A percentile compares a stretch with the other conserved stretches of the same genome.
Conservation (phyloP, 441 rosid genomes). For the Erysimum cheiri region DNA sequence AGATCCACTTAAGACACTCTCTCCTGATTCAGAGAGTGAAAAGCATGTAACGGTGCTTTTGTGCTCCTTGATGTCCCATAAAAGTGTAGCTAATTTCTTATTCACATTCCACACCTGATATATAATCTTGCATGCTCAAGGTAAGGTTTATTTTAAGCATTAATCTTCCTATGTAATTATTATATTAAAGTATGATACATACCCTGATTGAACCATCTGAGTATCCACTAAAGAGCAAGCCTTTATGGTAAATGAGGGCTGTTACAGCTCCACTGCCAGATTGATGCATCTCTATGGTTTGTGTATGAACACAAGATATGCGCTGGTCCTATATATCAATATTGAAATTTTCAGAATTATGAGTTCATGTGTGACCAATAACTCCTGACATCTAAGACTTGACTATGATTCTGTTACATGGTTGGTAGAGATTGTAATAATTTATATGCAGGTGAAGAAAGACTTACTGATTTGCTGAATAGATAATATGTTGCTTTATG, state of each 20-base stretch:
- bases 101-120: conserved; percentile 76
- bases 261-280: conserved; percentile 76
- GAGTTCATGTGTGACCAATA: neutral
- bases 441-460: conserved; percentile 6
- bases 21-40: conserved; percentile 77
- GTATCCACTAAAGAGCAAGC: conserved; percentile 85
- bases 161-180: neutral
- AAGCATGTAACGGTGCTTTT: conserved; percentile 82
- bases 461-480: conserved; percentile 77
- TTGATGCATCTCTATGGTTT: conserved; percentile 75
- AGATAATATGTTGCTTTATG: conserved; percentile 87
- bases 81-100: conserved; percentile 60
- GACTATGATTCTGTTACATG: conserved; percentile 18
- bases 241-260: conserved; percentile 85
- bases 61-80: conserved; percentile 81
- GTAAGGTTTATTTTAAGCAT: neutral
- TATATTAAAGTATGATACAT: neutral
- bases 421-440: conserved; percentile 4
- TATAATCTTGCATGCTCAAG: conserved; percentile 10
- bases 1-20: conserved; percentile 85
- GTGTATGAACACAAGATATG: conserved; percentile 93
- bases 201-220: conserved; percentile 92
- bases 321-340: conserved; percentile 58
- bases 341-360: conserved; percentile 4
- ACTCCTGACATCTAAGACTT: conserved; percentile 10